These are phyloP conservation scores for Teratosphaeria nubilosa DNA, from an alignment of 2,329 filamentous ascomycete species.

Conservation along the genomic window DNA sequence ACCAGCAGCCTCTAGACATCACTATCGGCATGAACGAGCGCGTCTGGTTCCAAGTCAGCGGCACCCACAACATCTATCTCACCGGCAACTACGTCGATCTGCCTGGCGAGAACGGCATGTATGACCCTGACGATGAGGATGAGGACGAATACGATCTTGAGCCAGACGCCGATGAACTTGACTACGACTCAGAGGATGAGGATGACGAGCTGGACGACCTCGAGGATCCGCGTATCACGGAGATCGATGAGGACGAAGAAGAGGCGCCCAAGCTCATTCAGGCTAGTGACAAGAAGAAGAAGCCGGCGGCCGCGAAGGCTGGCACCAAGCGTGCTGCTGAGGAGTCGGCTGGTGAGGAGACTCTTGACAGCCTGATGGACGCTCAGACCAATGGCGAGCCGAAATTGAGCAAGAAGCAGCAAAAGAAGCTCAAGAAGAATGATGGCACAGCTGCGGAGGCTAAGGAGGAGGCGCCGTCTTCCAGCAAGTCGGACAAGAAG, in stretches of 20 bases:
- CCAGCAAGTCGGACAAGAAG: slow-evolving; percentile 71
- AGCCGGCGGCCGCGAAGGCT: slow-evolving; percentile 42
- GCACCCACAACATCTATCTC: slow-evolving; percentile 81
- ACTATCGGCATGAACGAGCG: slow-evolving; percentile 80
- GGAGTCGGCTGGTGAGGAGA: slow-evolving; percentile 48
- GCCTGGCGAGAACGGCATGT: slow-evolving; percentile 51
- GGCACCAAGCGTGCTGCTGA: slow-evolving; percentile 79
- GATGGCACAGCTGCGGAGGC: slow-evolving; percentile 69
- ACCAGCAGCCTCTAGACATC: slow-evolving; percentile 91
- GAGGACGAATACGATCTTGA: slow-evolving; percentile 57
- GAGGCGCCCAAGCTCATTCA: slow-evolving; percentile 49
- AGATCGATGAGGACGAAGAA: slow-evolving; percentile 72
- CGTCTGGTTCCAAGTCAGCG: slow-evolving; percentile 84
- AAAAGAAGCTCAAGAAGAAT: slow-evolving; percentile 99
- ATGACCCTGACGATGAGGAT: slow-evolving; percentile 50
- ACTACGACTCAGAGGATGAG: slow-evolving; percentile 29
- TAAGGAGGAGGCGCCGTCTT: slow-evolving; percentile 38
- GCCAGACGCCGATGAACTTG: slow-evolving; percentile 53
- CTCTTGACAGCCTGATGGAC: slow-evolving; percentile 74
- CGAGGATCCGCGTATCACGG: slow-evolving; percentile 69
- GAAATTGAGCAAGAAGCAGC: slow-evolving; percentile 89
- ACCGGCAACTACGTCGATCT: slow-evolving; percentile 91
- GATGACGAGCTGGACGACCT: slow-evolving; percentile 48
- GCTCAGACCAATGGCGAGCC: slow-evolving; percentile 58
- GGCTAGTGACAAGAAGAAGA: slow-evolving; percentile 62